A percentile compares a stretch with the other conserved stretches of the same genome.
Evolutionary conservation across 2,329 filamentous ascomycete species (phyloP).

Genomic region (Monilinia vaccinii-corymbosi): DNA sequence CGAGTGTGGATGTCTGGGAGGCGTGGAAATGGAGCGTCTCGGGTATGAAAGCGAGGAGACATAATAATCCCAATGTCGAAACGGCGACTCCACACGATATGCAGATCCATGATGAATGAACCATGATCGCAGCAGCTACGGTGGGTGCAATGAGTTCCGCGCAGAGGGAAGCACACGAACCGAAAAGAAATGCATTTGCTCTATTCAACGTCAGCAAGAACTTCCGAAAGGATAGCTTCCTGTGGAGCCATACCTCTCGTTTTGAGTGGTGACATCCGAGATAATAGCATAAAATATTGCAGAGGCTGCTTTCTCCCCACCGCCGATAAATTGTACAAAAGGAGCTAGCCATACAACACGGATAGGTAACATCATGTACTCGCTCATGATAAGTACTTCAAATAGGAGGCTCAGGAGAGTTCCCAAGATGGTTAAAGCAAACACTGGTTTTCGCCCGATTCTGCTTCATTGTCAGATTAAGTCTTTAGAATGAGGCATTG

Average conservation of each 20-base stretch:
- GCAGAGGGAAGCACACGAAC: slow-evolving; percentile 25
- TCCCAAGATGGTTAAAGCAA: slow-evolving; percentile 28
- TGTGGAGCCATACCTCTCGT: slow-evolving; percentile 27
- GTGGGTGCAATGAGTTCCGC: slow-evolving; percentile 33
- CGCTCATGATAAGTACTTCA: slow-evolving; percentile 30
- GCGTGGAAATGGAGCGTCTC: slow-evolving; percentile 26
- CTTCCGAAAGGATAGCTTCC: neutral
- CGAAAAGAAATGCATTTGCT: slow-evolving; percentile 31
- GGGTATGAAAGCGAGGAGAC: slow-evolving; percentile 25
- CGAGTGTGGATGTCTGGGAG: slow-evolving; percentile 3
- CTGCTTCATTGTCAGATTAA: slow-evolving; percentile 9
- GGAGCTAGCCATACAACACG: slow-evolving; percentile 31
- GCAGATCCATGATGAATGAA: slow-evolving; percentile 23
- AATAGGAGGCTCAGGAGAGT: slow-evolving; percentile 25
- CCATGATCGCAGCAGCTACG: slow-evolving; percentile 32
- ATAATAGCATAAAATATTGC: slow-evolving; percentile 31
- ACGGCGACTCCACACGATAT: slow-evolving; percentile 15
- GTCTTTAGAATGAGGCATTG: neutral
- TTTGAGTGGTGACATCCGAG: slow-evolving; percentile 32
- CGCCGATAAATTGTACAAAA: slow-evolving; percentile 29
- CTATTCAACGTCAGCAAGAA: slow-evolving; percentile 20
- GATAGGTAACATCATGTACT: slow-evolving; percentile 28
- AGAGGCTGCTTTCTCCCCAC: slow-evolving; percentile 29
- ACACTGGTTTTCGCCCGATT: slow-evolving; percentile 32
- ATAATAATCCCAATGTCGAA: slow-evolving; percentile 14